A percentile compares a stretch with the other conserved stretches of the same genome.
These are phyloP conservation scores for Escovopsis sp. DNA, from an alignment of 2,329 filamentous ascomycete species.

Conservation along the genomic window DNA sequence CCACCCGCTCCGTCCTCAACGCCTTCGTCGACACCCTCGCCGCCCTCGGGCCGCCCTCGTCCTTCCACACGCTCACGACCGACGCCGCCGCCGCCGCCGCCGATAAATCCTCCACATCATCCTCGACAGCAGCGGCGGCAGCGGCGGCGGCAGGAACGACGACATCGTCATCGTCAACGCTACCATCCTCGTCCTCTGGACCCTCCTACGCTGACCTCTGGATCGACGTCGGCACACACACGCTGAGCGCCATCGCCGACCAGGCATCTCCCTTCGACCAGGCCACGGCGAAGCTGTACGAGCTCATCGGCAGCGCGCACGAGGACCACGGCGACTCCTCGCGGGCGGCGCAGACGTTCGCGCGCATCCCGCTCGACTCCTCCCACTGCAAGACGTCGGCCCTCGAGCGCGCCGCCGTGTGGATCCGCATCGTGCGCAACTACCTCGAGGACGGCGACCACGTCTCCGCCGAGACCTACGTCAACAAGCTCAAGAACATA, in stretches of 20 bases:
- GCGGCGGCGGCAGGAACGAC: too few relatives aligned
- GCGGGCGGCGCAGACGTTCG: slow-evolving; percentile 60
- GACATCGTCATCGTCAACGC: too few relatives aligned
- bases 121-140: too few relatives aligned
- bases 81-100: too few relatives aligned
- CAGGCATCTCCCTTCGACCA: slow-evolving; percentile 61
- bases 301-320: slow-evolving; percentile 69
- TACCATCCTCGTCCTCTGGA: too few relatives aligned
- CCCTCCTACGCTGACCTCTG: slow-evolving; percentile 33
- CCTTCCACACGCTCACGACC: too few relatives aligned
- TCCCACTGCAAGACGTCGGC: slow-evolving; percentile 74
- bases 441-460: slow-evolving; percentile 91
- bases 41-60: slow-evolving; percentile 24
- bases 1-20: slow-evolving; percentile 53
- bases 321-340: slow-evolving; percentile 69
- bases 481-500: slow-evolving; percentile 92
- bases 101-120: too few relatives aligned
- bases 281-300: slow-evolving; percentile 63
- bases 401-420: slow-evolving; percentile 68
- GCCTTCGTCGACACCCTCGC: slow-evolving; percentile 50
- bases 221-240: slow-evolving; percentile 60
- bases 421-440: slow-evolving; percentile 88
- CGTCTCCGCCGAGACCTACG: slow-evolving; percentile 65
- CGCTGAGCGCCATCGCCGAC: slow-evolving; percentile 49
- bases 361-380: slow-evolving; percentile 75